Evolutionary conservation across 2,329 filamentous ascomycete species (phyloP).

Genomic region (Neofusicoccum kwambonambiense): DNA sequence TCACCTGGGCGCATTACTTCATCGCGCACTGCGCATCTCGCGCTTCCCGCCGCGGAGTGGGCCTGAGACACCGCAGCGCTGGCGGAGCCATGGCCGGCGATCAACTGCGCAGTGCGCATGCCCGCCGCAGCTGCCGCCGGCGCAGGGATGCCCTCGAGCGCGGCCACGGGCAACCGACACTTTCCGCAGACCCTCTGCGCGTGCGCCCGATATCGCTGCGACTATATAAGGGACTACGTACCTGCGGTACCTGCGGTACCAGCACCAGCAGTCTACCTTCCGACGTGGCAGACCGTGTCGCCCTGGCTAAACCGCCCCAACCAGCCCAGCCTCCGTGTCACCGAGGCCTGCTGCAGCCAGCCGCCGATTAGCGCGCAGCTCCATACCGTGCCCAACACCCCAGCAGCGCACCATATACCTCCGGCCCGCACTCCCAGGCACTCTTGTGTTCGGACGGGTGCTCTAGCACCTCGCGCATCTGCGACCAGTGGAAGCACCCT

Average conservation of each 20-base stretch:
- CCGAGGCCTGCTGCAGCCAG: no score
- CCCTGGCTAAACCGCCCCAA: neutral
- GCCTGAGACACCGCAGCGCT: neutral
- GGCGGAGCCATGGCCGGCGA: neutral
- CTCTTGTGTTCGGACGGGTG: no score
- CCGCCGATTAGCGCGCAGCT: no score
- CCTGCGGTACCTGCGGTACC: neutral
- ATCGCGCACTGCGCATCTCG: neutral
- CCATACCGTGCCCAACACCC: no score
- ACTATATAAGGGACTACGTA: neutral
- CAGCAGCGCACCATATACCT: no score
- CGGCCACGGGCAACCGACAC: neutral
- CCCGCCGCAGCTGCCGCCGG: neutral
- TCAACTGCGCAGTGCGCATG: conserved; percentile 1
- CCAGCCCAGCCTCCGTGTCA: neutral
- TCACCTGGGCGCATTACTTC: neutral
- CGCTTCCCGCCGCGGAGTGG: neutral
- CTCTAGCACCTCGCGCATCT: no score
- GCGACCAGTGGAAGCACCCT: no score
- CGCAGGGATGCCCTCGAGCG: neutral
- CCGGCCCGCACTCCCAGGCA: no score
- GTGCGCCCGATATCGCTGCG: neutral
- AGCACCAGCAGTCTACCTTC: neutral
- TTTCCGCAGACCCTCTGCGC: neutral
- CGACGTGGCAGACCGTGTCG: neutral